Evolutionary conservation across 306 rosid species (phyloP), one percentile per base, ranked within the genome.

Genomic region (Psophocarpus tetragonolobus): DNA sequence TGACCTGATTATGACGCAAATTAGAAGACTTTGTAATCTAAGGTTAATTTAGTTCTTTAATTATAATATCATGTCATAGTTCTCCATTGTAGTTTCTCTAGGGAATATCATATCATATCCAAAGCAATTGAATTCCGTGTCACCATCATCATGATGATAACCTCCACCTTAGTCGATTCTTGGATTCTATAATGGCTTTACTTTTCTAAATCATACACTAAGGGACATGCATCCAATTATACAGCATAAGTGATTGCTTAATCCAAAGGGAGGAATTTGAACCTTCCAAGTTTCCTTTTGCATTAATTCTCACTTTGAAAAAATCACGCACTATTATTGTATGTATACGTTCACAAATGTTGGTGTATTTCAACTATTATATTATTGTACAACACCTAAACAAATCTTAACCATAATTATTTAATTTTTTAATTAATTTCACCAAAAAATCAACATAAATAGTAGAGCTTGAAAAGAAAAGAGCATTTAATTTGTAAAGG

Each of bases 121-220:
- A 73, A 85, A 68, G 74, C 69, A 64, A 75, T 77, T 77, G 71
- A 75, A 82, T 75, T 79, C 68, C 35, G 54, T 41, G 87, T 86
- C 87, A 86, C 80, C 70, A 71, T 86, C 79, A 67, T 86, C 75
- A 79, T 75, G 27, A 76, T 80, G 81, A 73, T 83, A 72, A 86
- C 68, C 71, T 75, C 77, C 82, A 73, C 86, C 83, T 78, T 74
- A 68, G 62, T 47, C 71, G 70, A 81, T 81, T 81, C 81, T 74
- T 24, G 78, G 75, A 62, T 68, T 64, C 79, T 29, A 81, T 68
- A 21, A 62, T 73, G 84, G 76, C 53, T 69, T 56, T 73, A 10
- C 83, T 78, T 81, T 85, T 81, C 47, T 35, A 72, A 78, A 53
- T 73, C 78, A 68, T 72, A 75, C n/a, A 63, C 61, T 15, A 69